Evolutionary conservation across 495 filamentous ascomycete species (phyloP).

Genomic region (Lindgomyces ingoldianus): DNA sequence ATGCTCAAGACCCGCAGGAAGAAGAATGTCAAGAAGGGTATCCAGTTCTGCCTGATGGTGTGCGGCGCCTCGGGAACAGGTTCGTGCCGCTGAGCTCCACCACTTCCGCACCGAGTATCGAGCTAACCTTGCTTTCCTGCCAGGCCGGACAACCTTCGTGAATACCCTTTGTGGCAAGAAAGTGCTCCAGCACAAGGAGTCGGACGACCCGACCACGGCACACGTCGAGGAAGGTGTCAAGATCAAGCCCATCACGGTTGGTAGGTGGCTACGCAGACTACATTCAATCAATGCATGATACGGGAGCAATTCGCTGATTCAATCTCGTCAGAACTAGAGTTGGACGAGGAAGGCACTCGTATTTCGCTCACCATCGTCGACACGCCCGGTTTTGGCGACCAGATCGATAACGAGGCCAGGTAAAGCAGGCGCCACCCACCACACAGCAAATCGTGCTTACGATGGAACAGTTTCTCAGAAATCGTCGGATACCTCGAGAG

Average conservation of each 20-base stretch:
- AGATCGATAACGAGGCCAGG: constrained; percentile 99
- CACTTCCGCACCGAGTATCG: neutral
- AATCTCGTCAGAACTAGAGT: constrained; percentile 71
- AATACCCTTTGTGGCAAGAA: constrained; percentile 97
- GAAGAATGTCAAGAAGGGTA: constrained; percentile 99
- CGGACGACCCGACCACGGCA: constrained; percentile 82
- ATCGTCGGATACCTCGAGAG: constrained; percentile 97
- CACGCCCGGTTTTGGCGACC: constrained; percentile 97
- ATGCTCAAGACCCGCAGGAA: constrained; percentile 89
- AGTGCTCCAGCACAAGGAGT: constrained; percentile 84
- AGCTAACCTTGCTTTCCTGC: constrained; percentile 14
- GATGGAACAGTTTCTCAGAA: constrained; percentile 73
- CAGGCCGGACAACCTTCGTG: constrained; percentile 97
- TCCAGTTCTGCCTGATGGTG: constrained; percentile 99
- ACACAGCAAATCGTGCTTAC: constrained; percentile 7
- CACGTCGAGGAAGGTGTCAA: constrained; percentile 95
- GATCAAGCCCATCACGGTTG: constrained; percentile 98
- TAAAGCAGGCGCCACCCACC: constrained; percentile 46
- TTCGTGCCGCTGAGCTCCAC: constrained; percentile 51
- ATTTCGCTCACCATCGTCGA: constrained; percentile 98
- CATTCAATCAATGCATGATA: neutral
- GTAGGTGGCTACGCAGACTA: constrained; percentile 50
- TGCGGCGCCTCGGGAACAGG: constrained; percentile 98
- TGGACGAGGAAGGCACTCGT: constrained; percentile 97
- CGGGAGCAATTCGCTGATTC: constrained; percentile 23